Percentiles rank a stretch among this genome's conserved stretches.
Evolutionary conservation across 768 basidiomycete species (phyloP).

Genomic region (Kondoa subrosea): DNA sequence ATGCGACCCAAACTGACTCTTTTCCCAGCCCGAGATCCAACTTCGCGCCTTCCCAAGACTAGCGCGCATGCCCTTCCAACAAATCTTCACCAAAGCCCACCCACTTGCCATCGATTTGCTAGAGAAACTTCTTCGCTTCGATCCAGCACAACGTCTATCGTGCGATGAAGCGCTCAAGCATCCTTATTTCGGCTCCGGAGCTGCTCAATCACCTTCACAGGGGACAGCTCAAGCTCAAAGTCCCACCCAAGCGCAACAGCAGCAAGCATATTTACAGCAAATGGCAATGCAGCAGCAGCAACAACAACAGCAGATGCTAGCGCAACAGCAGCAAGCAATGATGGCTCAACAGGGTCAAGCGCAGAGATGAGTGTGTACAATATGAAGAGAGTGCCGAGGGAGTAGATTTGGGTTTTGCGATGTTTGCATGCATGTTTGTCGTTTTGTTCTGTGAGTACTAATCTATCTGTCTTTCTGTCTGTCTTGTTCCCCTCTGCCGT

Average conservation of each 20-base stretch:
- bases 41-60: constrained; percentile 74
- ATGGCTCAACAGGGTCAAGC: not conserved
- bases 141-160: constrained; percentile 76
- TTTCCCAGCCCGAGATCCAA: constrained; percentile 55
- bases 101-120: constrained; percentile 82
- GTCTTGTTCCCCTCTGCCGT: no score
- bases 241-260: not conserved
- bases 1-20: constrained; percentile 1
- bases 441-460: no score
- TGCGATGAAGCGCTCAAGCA: constrained; percentile 82
- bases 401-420: no score
- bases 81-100: constrained; percentile 69
- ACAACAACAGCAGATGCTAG: not conserved
- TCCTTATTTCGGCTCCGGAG: constrained; percentile 50
- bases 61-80: constrained; percentile 61
- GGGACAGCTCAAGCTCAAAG: not conserved
- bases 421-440: no score
- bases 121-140: constrained; percentile 86
- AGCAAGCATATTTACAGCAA: not conserved
- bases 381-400: no score
- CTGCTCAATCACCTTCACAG: constrained; percentile 33
- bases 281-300: not conserved
- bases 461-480: no score
- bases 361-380: not conserved
- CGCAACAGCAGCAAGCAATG: not conserved